Conservation (phyloP, 345 rosid species). For the Cardamine chenopodiifolia region DNA sequence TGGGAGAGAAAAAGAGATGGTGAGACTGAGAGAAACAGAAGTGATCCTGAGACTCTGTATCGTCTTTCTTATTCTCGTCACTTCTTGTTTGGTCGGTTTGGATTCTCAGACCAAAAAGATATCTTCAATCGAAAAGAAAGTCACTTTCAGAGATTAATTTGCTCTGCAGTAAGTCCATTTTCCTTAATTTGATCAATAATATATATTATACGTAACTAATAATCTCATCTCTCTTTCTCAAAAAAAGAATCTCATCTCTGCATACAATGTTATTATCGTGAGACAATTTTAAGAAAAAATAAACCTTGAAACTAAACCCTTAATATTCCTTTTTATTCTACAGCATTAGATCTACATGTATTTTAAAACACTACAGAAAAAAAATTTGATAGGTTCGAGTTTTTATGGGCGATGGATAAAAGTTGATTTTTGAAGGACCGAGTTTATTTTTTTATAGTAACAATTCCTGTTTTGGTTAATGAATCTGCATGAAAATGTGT, state of each 20-base stretch:
- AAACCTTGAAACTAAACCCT: constrained; percentile 1
- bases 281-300: not conserved
- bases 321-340: not conserved
- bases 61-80: constrained; percentile 40
- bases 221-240: not conserved
- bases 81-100: constrained; percentile 50
- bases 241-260: constrained; percentile 5
- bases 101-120: constrained; percentile 54
- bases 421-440: not conserved
- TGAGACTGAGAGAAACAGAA: constrained; percentile 44
- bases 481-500: not conserved
- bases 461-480: constrained; percentile 15
- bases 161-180: constrained; percentile 51
- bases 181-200: not conserved
- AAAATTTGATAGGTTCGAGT: not conserved
- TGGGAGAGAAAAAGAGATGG: constrained; percentile 26
- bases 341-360: not conserved
- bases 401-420: not conserved
- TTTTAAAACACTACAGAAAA: not conserved
- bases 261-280: not conserved
- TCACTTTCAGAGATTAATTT: constrained; percentile 51
- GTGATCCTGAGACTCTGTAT: constrained; percentile 49
- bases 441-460: not conserved
- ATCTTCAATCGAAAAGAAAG: constrained; percentile 43
- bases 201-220: not conserved